A percentile compares a stretch with the other conserved stretches of the same genome.
Evolutionary conservation across 306 rosid species (phyloP).

Genomic region (Sophora flavescens): DNA sequence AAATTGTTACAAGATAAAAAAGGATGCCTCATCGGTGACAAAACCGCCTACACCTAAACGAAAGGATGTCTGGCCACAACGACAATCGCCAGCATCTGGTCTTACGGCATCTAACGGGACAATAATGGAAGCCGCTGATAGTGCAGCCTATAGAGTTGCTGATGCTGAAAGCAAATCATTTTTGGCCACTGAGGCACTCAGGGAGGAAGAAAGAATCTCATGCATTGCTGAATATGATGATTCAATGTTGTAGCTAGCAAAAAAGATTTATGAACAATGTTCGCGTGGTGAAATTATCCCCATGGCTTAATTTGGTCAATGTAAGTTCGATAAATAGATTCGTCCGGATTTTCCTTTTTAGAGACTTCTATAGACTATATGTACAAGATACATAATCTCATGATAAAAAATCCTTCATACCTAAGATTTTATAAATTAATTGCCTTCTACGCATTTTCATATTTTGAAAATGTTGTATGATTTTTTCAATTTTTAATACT

Average conservation of each 20-base stretch:
- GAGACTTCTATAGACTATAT: neutral
- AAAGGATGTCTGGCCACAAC: conserved; percentile 51
- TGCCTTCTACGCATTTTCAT: no score
- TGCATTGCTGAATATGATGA: conserved; percentile 67
- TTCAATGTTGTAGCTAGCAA: conserved; percentile 58
- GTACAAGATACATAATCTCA: no score
- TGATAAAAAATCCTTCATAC: no score
- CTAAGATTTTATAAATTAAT: no score
- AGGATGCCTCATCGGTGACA: conserved; percentile 42
- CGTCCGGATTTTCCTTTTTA: conserved; percentile 32
- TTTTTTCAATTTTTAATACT: no score
- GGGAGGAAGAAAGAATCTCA: conserved; percentile 65
- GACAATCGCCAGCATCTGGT: conserved; percentile 42
- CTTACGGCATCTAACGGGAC: conserved; percentile 46
- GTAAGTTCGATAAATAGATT: conserved; percentile 38
- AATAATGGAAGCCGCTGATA: conserved; percentile 60
- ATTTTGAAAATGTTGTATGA: no score
- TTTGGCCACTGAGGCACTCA: conserved; percentile 76
- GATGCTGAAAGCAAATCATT: conserved; percentile 76
- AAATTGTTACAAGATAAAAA: conserved; percentile 66
- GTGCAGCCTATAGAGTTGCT: conserved; percentile 71
- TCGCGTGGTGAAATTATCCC: conserved; percentile 61
- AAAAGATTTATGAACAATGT: conserved; percentile 72
- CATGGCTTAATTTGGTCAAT: conserved; percentile 51
- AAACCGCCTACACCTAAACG: conserved; percentile 53